Percentiles rank a stretch among this genome's conserved stretches.
phyloP scores from a whole-genome alignment of 1,284 basidiomycete species.

The Puccinia horiana region DNA sequence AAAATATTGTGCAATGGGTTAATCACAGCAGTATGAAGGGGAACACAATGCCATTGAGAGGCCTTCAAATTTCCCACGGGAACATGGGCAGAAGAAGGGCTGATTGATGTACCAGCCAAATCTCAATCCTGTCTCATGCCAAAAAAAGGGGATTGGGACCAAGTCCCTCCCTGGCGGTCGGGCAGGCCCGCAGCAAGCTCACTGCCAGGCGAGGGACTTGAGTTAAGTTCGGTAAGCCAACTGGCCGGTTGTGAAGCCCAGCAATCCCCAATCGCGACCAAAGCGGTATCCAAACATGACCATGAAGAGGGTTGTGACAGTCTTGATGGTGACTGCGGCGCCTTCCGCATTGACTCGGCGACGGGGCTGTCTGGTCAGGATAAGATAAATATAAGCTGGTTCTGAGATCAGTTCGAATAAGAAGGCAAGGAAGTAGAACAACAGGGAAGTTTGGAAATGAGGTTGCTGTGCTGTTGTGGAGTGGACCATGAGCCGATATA shows the following conservation, averaged over 20 bases:
- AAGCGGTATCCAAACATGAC: slow-evolving; percentile 62
- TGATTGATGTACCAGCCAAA: too few relatives aligned
- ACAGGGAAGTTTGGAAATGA: slow-evolving; percentile 68
- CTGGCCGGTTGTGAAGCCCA: slow-evolving; percentile 82
- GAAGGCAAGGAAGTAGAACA: slow-evolving; percentile 72
- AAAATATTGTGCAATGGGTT: too few relatives aligned
- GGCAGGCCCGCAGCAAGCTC: too few relatives aligned
- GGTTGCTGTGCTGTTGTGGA: slow-evolving; percentile 66
- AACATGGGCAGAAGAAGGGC: too few relatives aligned
- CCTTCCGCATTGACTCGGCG: slow-evolving; percentile 65
- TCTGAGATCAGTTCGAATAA: slow-evolving; percentile 76
- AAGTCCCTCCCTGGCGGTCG: too few relatives aligned
- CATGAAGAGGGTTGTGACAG: slow-evolving; percentile 69
- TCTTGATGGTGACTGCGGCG: slow-evolving; percentile 72
- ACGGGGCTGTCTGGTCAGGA: slow-evolving; percentile 51
- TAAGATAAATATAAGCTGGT: slow-evolving; percentile 72
- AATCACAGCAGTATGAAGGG: too few relatives aligned
- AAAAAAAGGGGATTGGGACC: too few relatives aligned
- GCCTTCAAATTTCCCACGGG: too few relatives aligned
- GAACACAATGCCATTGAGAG: too few relatives aligned
- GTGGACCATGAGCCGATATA: slow-evolving; percentile 64
- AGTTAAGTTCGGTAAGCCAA: too few relatives aligned
- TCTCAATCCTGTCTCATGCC: too few relatives aligned
- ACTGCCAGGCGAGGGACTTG: too few relatives aligned
- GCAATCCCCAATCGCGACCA: slow-evolving; percentile 62